Conservation (phyloP, 768 basidiomycete species). For the Suillus paluster region DNA sequence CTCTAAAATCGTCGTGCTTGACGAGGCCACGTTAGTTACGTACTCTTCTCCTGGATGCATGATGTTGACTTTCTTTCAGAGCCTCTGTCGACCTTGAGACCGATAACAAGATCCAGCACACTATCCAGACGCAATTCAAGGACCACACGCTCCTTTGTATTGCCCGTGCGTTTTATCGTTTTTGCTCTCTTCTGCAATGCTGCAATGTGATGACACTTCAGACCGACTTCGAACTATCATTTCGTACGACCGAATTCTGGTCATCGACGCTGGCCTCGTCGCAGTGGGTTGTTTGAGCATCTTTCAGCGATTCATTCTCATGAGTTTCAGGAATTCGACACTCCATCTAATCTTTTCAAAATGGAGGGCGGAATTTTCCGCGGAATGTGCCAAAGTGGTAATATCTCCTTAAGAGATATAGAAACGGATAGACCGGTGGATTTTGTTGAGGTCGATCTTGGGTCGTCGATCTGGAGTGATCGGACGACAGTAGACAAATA, state of each 20-base stretch:
- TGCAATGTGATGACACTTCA: neutral
- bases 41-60: slow-evolving; percentile 32
- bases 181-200: neutral
- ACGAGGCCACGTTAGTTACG: slow-evolving; percentile 8
- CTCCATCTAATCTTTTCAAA: slow-evolving; percentile 43
- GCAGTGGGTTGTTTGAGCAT: slow-evolving; percentile 38
- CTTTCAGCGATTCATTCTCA: neutral
- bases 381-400: slow-evolving; percentile 59
- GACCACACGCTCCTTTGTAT: slow-evolving; percentile 58
- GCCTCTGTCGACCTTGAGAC: slow-evolving; percentile 48
- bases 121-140: slow-evolving; percentile 45
- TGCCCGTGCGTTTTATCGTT: slow-evolving; percentile 38
- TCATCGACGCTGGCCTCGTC: slow-evolving; percentile 65
- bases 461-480: no score
- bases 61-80: slow-evolving; percentile 22
- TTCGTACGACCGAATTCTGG: slow-evolving; percentile 69
- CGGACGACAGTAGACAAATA: no score
- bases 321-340: slow-evolving; percentile 54
- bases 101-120: slow-evolving; percentile 56
- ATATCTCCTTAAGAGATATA: slow-evolving; percentile 54
- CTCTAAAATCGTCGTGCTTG: no score
- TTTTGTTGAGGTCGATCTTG: neutral
- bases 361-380: slow-evolving; percentile 56
- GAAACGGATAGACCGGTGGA: slow-evolving; percentile 2
- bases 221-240: slow-evolving; percentile 56